Evolutionary conservation across 164 flowering plant genomes (phyloP).

Genomic region (Chimonanthus salicifolius): DNA sequence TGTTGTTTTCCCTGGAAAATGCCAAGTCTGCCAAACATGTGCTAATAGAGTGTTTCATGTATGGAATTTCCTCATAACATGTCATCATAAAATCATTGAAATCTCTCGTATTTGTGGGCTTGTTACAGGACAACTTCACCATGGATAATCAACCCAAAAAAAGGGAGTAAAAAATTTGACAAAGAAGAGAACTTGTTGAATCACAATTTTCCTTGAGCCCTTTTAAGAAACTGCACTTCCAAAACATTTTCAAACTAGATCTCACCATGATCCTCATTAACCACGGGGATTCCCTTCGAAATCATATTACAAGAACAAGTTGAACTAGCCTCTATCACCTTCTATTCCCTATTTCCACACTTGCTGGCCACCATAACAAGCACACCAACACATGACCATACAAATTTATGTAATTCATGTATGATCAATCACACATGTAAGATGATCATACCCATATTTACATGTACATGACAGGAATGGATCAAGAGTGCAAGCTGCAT

Average conservation of each 20-base stretch:
- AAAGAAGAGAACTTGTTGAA: too few species aligned
- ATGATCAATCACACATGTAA: background rate
- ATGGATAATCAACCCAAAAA: too few species aligned
- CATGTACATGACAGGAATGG: background rate
- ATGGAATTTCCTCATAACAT: too few species aligned
- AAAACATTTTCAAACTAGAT: conserved; percentile 15
- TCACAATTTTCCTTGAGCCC: too few species aligned
- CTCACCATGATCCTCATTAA: conserved; percentile 33
- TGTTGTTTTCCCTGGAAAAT: too few species aligned
- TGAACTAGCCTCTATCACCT: background rate
- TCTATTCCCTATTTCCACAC: background rate
- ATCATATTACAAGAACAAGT: conserved; percentile 2
- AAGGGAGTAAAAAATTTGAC: too few species aligned
- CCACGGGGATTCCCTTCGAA: conserved; percentile 36
- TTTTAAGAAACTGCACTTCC: too few species aligned
- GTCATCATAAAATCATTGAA: too few species aligned
- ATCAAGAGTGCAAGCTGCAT: conserved; percentile 10
- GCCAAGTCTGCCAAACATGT: too few species aligned
- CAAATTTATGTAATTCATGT: background rate
- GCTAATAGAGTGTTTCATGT: too few species aligned
- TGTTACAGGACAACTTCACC: too few species aligned
- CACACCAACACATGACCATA: background rate
- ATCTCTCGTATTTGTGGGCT: too few species aligned
- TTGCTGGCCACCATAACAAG: background rate
- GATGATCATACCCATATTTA: background rate